phyloP scores from a whole-genome alignment of 116 monocot species.

The Phalaenopsis hybrid region DNA sequence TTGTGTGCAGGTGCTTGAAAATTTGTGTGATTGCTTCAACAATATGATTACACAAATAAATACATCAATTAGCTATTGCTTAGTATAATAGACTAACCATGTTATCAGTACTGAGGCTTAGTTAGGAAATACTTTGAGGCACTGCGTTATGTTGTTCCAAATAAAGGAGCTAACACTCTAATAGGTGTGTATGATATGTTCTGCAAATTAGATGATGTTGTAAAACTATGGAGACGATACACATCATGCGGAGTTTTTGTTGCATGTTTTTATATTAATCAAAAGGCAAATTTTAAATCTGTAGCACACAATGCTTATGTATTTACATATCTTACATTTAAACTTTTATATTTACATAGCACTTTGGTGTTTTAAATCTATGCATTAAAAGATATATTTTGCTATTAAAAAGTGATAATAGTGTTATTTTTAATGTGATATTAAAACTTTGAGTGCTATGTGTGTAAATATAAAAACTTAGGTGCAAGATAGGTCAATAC shows the following conservation, averaged over 20 bases:
- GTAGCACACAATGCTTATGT: too few relatives aligned
- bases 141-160: not conserved
- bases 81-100: not conserved
- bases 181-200: not conserved
- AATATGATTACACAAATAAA: not conserved
- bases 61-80: not conserved
- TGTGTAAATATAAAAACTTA: too few relatives aligned
- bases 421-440: too few relatives aligned
- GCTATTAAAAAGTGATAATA: too few relatives aligned
- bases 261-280: not conserved
- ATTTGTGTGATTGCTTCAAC: not conserved
- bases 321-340: too few relatives aligned
- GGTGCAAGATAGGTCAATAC: too few relatives aligned
- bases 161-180: not conserved
- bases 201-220: not conserved
- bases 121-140: not conserved
- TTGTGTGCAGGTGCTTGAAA: not conserved
- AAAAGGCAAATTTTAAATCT: too few relatives aligned
- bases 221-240: not conserved
- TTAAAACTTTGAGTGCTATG: too few relatives aligned
- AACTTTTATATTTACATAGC: too few relatives aligned
- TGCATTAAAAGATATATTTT: too few relatives aligned
- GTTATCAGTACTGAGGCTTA: not conserved
- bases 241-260: not conserved
- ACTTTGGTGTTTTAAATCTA: too few relatives aligned